phyloP scores from a whole-genome alignment of 148 eudicot species.

The Drosera capensis region DNA sequence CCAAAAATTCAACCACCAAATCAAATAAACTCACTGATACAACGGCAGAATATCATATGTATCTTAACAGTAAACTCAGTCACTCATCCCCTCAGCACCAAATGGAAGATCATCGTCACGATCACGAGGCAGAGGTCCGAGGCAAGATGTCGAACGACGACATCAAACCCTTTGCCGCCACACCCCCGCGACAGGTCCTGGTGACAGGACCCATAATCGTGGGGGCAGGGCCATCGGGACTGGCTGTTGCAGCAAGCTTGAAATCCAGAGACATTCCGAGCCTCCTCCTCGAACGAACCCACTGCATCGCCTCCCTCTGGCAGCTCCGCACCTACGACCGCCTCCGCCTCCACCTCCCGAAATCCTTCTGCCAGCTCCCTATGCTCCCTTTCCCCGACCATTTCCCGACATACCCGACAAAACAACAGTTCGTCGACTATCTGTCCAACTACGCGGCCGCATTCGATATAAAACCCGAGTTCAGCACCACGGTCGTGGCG shows the following conservation, averaged over 20 bases:
- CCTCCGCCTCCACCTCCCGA: slow-evolving; percentile 55
- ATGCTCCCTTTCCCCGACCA: slow-evolving; percentile 28
- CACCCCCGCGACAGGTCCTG: slow-evolving; percentile 13
- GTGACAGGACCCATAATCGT: slow-evolving; percentile 45
- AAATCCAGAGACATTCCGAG: slow-evolving; percentile 28
- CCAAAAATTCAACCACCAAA: no score
- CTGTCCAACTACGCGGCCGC: slow-evolving; percentile 24
- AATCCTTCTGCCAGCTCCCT: slow-evolving; percentile 43
- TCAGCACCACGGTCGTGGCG: slow-evolving; percentile 19
- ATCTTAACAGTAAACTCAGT: no score
- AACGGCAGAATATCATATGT: no score
- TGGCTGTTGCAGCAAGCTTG: slow-evolving; percentile 44
- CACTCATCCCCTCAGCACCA: no score
- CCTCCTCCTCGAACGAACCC: slow-evolving; percentile 34
- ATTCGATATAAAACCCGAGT: slow-evolving; percentile 24
- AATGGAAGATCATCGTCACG: no score
- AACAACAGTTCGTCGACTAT: slow-evolving; percentile 41
- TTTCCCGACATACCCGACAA: slow-evolving; percentile 52
- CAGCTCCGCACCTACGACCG: slow-evolving; percentile 46
- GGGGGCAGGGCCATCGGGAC: slow-evolving; percentile 65
- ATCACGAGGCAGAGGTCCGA: no score
- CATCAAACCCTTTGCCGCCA: no score
- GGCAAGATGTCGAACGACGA: no score
- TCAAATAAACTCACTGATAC: no score
- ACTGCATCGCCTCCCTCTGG: slow-evolving; percentile 58